Base-by-base conservation (phyloP, 129 eudicot genomes). In the Silybum marianum region DNA sequence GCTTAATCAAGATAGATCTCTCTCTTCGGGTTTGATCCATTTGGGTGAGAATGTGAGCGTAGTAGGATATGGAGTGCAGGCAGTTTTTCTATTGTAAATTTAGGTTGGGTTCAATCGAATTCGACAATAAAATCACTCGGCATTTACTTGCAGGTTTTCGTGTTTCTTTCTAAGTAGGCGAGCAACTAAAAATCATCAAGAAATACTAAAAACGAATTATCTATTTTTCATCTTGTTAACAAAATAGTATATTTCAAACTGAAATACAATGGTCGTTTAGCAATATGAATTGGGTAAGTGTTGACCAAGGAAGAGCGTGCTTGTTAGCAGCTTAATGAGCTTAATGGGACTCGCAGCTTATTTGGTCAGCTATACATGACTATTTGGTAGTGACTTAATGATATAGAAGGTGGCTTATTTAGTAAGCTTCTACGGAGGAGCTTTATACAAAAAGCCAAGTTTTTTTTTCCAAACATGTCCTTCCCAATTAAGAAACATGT, bases 61-160 rank as follows among this genome's bases (percentile, higher is more conserved):
- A 82, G 74, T 78, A 82, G 84, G 84, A 48, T 9, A 78, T 69
- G 85, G 24, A 14, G 36, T 72, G 32, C 75, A 76, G 84, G 76
- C 62, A 73, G 75, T 80, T 80, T 80, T 85, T 80, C 68, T 68
- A 46, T 73, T 76, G 89, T 88, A 82, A 46, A 67, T 73, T 78
- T 78, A 79, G 87, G 76, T 25, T 28, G 40, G 76, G 68, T 83
- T 71, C 66, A 81, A 58, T 79, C 24, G 60, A 51, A 70, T 71
- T 26, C 70, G 8, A 24, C 71, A 84, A 84, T 84, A 85, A 88
- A 83, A 74, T 70, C 79, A 76, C 77, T 80, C 72, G 14, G 24
- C 44, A 11, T 72, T 72, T 60, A 80, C 74, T 78, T 40, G 18
- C 71, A 36, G 26, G 76, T 51, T 51, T 26, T 6, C 1, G 12